Percentiles rank a stretch among this genome's conserved stretches.
Evolutionary conservation across 352 stramenopile genomes (phyloP).

Genomic region (Pythium myriotylum): DNA sequence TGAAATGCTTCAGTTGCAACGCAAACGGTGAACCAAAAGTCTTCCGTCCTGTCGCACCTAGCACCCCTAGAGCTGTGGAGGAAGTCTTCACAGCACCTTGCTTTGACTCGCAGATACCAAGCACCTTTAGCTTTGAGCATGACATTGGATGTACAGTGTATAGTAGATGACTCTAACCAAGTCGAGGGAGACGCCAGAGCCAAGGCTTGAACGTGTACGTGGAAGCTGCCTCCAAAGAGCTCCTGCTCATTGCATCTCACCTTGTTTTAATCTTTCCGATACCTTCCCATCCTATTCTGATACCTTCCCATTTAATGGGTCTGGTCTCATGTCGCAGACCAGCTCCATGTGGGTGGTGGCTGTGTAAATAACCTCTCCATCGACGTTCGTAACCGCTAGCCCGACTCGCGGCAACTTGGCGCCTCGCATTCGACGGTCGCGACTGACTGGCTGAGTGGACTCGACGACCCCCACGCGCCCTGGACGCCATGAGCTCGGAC

Average conservation of each 20-base stretch:
- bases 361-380: neutral
- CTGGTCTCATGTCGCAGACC: neutral
- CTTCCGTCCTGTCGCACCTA: too few species aligned
- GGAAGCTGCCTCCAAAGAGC: too few species aligned
- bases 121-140: too few species aligned
- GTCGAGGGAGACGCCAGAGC: too few species aligned
- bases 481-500: constrained; percentile 27
- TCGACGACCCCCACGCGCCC: constrained; percentile 13
- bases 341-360: neutral
- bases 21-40: too few species aligned
- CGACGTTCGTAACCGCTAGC: neutral
- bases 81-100: too few species aligned
- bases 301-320: neutral
- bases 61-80: too few species aligned
- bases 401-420: neutral
- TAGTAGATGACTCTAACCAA: too few species aligned
- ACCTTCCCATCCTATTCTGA: neutral
- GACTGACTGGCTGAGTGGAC: constrained; percentile 30
- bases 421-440: constrained; percentile 10
- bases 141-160: too few species aligned
- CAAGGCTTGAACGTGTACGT: too few species aligned
- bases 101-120: too few species aligned
- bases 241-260: neutral
- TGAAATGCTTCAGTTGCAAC: too few species aligned
- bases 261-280: constrained; percentile 12